Evolutionary conservation across 257 asterid species (phyloP), one percentile per base, ranked within the genome.

Genomic region (Capsicum pubescens): DNA sequence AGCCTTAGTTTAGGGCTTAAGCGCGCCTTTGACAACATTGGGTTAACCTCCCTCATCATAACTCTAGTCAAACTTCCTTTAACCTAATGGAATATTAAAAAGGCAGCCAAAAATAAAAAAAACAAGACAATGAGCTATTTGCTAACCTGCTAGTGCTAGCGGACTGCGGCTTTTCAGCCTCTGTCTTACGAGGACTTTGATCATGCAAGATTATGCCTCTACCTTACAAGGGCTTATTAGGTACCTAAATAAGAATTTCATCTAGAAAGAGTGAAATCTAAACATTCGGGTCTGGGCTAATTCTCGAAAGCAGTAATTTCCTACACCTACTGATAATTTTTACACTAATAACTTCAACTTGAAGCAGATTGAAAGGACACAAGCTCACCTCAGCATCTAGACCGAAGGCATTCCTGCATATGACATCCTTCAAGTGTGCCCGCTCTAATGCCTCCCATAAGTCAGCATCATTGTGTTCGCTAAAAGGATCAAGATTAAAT

Each of bases 361-460:
- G 12, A 76, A 76, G 81, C 26, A 52, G 81, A 76, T 76, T 26
- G 63, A 21, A 52, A 76, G 63, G 48, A 76, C 10, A 52, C 14
- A 39, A 76, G 46, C 81, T 76, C 63, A 95, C 98, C 99, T 94
- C 97, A 55, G 99, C 91, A 88, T 95, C 97, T 79, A 95, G 89
- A 71, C 99, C 97, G 55, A 88, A 82, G 59, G 92, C 81, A 90
- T 85, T 91, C 86, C 91, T 92, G 83, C 93, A 87, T 89, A 95
- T 90, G 82, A 90, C 94, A 85, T 92, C 94, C 87, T 94, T 94
- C 52, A 95, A 87, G 89, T 93, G 97, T 13, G 99, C 97, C 66
- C 95, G 87, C 86, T 94, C 99, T 84, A 95, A 85, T 42, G 97
- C 95, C 88, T 94, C 98, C 99, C 99, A 95, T 7, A 95, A 92